Conservation (phyloP, 768 basidiomycete genomes). For the Imleria badia region DNA sequence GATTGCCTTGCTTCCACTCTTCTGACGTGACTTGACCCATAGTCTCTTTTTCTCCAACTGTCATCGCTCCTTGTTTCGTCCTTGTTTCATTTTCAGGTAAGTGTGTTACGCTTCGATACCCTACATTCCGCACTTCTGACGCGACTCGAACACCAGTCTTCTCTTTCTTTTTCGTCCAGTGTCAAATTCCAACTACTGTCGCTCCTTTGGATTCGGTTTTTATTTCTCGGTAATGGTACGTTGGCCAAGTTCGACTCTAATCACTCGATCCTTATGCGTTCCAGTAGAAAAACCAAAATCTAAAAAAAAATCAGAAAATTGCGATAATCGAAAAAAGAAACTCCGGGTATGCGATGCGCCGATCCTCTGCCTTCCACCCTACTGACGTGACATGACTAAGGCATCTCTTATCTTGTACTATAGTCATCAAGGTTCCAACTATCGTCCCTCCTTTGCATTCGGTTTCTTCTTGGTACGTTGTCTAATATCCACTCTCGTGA, state of each 20-base stretch:
- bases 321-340: not conserved
- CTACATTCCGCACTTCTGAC: too few species aligned
- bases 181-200: not conserved
- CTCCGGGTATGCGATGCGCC: not conserved
- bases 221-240: not conserved
- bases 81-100: not conserved
- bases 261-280: too few species aligned
- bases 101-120: too few species aligned
- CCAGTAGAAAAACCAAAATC: not conserved
- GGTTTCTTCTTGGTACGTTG: not conserved
- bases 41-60: not conserved
- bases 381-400: not conserved
- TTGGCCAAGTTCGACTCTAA: not conserved
- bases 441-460: not conserved
- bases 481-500: not conserved
- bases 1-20: not conserved
- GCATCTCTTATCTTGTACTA: not conserved
- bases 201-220: not conserved
- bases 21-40: not conserved
- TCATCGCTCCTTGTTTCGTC: not conserved
- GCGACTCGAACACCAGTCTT: not conserved
- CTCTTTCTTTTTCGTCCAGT: not conserved
- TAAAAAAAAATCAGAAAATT: not conserved
- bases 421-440: not conserved
- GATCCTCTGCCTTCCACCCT: not conserved